Evolutionary conservation across 2,329 filamentous ascomycete genomes (phyloP).

Genomic region (Bertia moriformis): DNA sequence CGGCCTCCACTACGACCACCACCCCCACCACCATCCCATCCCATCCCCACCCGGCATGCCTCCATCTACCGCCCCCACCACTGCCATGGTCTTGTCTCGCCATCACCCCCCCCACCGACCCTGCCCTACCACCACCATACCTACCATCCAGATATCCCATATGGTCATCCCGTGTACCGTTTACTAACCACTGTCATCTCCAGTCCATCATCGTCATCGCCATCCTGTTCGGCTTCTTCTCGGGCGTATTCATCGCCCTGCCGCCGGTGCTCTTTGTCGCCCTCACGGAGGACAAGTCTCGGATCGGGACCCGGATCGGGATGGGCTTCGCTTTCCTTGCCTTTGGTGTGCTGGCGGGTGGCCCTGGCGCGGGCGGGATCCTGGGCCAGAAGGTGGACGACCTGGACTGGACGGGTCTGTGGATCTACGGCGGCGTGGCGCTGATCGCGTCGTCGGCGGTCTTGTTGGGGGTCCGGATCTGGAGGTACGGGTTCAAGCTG

Average conservation of each 20-base stretch:
- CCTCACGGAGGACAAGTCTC: slow-evolving; percentile 19
- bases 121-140: too few relatives aligned
- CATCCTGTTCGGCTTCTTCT: slow-evolving; percentile 21
- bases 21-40: too few relatives aligned
- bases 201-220: slow-evolving; percentile 15
- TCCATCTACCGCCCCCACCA: too few relatives aligned
- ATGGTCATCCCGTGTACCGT: too few relatives aligned
- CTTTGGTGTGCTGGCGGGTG: slow-evolving; percentile 12
- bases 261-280: slow-evolving; percentile 20
- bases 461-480: not conserved
- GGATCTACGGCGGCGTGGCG: slow-evolving; percentile 12
- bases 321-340: slow-evolving; percentile 15
- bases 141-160: too few relatives aligned
- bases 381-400: slow-evolving; percentile 7
- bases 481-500: not conserved
- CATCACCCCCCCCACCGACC: too few relatives aligned
- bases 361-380: slow-evolving; percentile 17
- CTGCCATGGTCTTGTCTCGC: too few relatives aligned
- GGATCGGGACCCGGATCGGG: slow-evolving; percentile 21
- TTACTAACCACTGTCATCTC: too few relatives aligned
- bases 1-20: too few relatives aligned
- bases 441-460: slow-evolving; percentile 5
- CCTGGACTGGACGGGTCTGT: slow-evolving; percentile 17
- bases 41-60: too few relatives aligned
- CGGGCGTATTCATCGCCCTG: slow-evolving; percentile 22